Evolutionary conservation across 2,329 filamentous ascomycete genomes (phyloP), one percentile per base, ranked within the genome.

Genomic region (Myotisia sp.): DNA sequence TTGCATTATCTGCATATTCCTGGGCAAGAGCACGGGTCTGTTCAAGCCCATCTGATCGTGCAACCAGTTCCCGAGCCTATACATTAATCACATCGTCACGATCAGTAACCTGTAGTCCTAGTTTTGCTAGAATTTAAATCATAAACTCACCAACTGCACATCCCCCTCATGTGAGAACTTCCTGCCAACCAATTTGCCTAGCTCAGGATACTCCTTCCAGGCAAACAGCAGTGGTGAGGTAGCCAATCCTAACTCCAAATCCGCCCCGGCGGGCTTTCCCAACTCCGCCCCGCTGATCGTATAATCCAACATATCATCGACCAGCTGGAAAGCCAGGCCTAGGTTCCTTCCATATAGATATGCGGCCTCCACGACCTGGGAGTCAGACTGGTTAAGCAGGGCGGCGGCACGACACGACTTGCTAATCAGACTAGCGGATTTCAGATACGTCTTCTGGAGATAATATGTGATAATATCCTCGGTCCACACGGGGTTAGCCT

Each of bases 271-370:
- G 2, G 90, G 90, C 62, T 98, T 98, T 16, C 90, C 90, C 26
- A 98, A 64, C 54, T 94, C 85, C 39, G 73, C 70, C 26, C 76
- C 84, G 36, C 72, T 84, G 41, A 84, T 73, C 0, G 90, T 95
- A 56, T 95, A 98, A 58, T 98, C 90, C 48, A 98, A 68, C 79
- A 98, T 82, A 54, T 98, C 90, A 54, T 98, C 90, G 10, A 98
- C 87, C 6, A 98, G 70, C 66, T 98, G 90, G 62, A 98, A 98
- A 1, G 90, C 90, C 36, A 98, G 62, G 1, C 90, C 90, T 29
- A 98, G 58, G 49, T 98, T 95, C 59, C 84, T 84, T 34, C 90
- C 90, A 51, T 95, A 98, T 10, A 71, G 60, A 53, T 98, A 98
- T 2, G 87, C 83, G 6, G 85, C 81, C 45, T 98, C 86, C 2